A percentile compares a stretch with the other conserved stretches of the same genome.
Evolutionary conservation across 116 monocot species (phyloP).

Genomic region (Posidonia oceanica): DNA sequence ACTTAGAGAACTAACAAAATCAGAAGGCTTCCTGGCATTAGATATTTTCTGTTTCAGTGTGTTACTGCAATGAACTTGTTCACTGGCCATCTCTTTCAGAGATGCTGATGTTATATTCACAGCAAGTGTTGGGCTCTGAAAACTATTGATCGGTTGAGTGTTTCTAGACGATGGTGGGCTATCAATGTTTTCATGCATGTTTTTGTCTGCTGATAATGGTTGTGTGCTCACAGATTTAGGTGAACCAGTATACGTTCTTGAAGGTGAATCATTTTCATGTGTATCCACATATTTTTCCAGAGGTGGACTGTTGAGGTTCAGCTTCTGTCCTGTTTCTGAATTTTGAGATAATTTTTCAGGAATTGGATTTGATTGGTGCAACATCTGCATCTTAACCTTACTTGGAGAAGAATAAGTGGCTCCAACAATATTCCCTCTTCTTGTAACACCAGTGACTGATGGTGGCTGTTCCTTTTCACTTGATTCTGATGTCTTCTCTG

Average conservation of each 20-base stretch:
- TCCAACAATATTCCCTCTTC: conserved; percentile 7
- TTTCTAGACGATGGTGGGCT: conserved; percentile 12
- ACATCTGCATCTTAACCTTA: conserved; percentile 3
- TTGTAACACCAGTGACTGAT: conserved; percentile 12
- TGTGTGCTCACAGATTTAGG: conserved; percentile 9
- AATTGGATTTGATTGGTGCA: conserved; percentile 14
- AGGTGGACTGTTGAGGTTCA: conserved; percentile 11
- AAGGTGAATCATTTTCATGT: conserved; percentile 12
- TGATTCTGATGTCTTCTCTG: conserved; percentile 15
- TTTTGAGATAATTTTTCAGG: neutral
- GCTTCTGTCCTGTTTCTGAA: conserved; percentile 11
- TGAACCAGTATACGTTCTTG: conserved; percentile 11
- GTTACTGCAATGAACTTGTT: conserved; percentile 6
- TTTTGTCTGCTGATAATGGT: conserved; percentile 12
- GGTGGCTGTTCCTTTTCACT: conserved; percentile 15
- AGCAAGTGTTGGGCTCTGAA: conserved; percentile 60
- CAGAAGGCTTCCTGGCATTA: neutral
- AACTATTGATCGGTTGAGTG: conserved; percentile 19
- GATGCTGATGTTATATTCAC: conserved; percentile 22
- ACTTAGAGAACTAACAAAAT: neutral
- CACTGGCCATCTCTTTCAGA: conserved; percentile 8
- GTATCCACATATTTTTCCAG: conserved; percentile 6
- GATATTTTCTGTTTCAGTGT: neutral
- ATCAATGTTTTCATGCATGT: conserved; percentile 4
- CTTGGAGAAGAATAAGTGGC: conserved; percentile 15